Evolutionary conservation across 306 rosid species (phyloP), one percentile per base, ranked within the genome.

Genomic region (Canavalia ensiformis): DNA sequence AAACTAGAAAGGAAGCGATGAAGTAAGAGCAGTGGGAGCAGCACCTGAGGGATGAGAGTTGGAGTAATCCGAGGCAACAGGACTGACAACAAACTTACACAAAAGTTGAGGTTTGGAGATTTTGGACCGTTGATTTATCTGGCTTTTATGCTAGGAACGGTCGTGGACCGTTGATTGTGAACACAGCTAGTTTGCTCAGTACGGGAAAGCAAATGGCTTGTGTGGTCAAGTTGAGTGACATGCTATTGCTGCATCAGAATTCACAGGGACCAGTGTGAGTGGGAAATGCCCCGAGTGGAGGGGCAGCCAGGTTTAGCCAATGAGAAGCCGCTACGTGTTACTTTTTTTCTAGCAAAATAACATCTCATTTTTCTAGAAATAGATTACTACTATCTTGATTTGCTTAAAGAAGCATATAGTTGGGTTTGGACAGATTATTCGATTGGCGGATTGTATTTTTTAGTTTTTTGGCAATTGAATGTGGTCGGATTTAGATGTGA

Each of bases 151-250:
- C 1, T 0, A 25, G 10, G 7, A 47, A 46, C 11, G 29, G n/a
- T 28, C 0, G 1, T 0, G 35, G 12, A 7, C 84, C 84, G 77
- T 79, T 33, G 57, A 84, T 79, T 58, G 51, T 78, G 81, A 74
- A 35, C 37, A 78, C 80, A 78, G 83, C 81, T 84, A 81, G 72
- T 84, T 79, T 8, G 69, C 13, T 73, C 47, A 63, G 67, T n/a
- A 69, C 63, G 70, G 82, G 54, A 77, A 77, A 71, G 62, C 64
- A 46, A 63, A 25, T 64, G 57, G 8, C 42, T 29, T 58, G 75
- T 25, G 74, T 58, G n/a, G 85, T 75, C 77, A 68, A 64, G 46
- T 81, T n/a, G 57, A 3, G 73, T 30, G 75, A 50, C 35, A 11
- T 34, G 69, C 64, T 30, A n/a, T 2, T 37, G 41, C 45, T 59